phyloP scores from a whole-genome alignment of 169 alveolate species.

The Eimeria falciformis region DNA sequence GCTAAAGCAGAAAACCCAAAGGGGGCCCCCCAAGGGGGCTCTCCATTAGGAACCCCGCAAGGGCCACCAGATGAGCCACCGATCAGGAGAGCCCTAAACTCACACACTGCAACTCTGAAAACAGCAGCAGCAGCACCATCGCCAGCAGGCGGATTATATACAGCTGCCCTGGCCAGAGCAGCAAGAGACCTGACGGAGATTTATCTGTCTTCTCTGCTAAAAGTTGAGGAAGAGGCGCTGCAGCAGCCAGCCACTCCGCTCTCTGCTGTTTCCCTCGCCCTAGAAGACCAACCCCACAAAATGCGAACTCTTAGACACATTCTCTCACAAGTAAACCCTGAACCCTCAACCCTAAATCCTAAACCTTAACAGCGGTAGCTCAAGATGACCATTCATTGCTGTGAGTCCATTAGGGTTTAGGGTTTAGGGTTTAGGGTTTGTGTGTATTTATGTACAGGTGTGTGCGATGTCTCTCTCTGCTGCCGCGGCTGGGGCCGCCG shows the following conservation, averaged over 20 bases:
- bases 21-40: not conserved
- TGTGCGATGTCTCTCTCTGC: not conserved
- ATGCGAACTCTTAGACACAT: not conserved
- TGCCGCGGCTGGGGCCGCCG: constrained; percentile 10
- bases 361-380: not conserved
- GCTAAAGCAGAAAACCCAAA: not conserved
- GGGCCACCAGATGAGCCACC: not conserved
- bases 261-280: constrained; percentile 4
- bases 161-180: not conserved
- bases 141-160: not conserved
- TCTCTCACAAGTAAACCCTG: not conserved
- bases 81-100: not conserved
- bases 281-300: not conserved
- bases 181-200: not conserved
- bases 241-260: not conserved
- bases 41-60: not conserved
- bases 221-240: not conserved
- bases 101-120: not conserved
- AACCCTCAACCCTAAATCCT: constrained; percentile 1
- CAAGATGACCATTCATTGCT: not conserved
- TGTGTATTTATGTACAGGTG: not conserved
- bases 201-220: not conserved
- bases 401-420: constrained; percentile 7
- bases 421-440: constrained; percentile 41
- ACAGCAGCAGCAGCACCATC: not conserved